Evolutionary conservation across 345 rosid genomes (phyloP).

Genomic region (Salix udensis): DNA sequence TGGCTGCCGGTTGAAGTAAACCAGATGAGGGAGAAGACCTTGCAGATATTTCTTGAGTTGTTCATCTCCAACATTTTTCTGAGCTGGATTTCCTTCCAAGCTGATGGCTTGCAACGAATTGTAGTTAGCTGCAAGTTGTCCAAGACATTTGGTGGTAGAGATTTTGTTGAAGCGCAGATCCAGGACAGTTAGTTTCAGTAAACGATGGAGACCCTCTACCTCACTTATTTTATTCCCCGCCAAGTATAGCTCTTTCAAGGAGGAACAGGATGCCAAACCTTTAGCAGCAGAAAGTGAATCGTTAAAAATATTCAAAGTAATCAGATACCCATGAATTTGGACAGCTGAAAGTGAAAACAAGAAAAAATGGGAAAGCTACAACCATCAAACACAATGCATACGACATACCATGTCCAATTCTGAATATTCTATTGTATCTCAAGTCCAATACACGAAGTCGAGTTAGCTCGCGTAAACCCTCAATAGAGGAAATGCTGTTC

Average conservation of each 20-base stretch:
- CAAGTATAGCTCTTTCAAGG: conserved; percentile 87
- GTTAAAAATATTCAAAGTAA: too few species aligned
- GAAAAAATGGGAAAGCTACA: not conserved
- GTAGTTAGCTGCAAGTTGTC: conserved; percentile 94
- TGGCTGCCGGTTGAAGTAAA: conserved; percentile 75
- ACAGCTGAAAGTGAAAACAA: conserved; percentile 16
- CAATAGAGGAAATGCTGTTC: conserved; percentile 76
- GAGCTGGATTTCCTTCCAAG: conserved; percentile 97
- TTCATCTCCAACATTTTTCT: conserved; percentile 94
- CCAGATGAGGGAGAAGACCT: conserved; percentile 77
- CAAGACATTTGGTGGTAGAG: conserved; percentile 75
- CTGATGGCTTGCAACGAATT: conserved; percentile 88
- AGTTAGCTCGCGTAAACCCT: conserved; percentile 90
- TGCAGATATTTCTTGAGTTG: conserved; percentile 73
- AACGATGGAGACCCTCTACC: conserved; percentile 95
- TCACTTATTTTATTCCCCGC: conserved; percentile 93
- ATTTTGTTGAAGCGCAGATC: conserved; percentile 92
- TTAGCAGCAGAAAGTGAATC: not conserved
- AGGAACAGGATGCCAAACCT: conserved; percentile 95
- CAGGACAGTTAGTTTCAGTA: conserved; percentile 69
- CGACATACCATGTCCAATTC: conserved; percentile 84
- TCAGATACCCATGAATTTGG: too few species aligned
- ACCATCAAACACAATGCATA: not conserved
- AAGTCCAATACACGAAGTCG: conserved; percentile 85
- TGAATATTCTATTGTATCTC: conserved; percentile 85